Percentiles rank a stretch among this genome's conserved stretches.
These are phyloP conservation scores for Phaeotremella fagi DNA, from an alignment of 768 basidiomycete species.

Conservation along the genomic window DNA sequence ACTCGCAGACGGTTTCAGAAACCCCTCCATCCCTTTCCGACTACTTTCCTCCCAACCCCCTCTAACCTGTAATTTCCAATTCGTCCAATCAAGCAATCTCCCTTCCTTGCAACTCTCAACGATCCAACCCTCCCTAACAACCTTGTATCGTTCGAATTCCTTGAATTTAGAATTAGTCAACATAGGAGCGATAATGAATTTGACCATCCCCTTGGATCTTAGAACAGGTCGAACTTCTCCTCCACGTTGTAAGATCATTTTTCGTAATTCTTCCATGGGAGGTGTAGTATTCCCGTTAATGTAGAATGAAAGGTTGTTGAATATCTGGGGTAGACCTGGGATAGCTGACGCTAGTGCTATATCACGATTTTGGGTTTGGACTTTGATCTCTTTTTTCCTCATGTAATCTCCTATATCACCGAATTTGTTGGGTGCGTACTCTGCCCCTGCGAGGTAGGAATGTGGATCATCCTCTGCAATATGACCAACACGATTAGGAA, in stretches of 20 bases:
- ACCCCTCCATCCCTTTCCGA: constrained; percentile 39
- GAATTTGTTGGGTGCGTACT: constrained; percentile 73
- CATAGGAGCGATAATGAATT: constrained; percentile 72
- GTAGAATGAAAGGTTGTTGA: constrained; percentile 72
- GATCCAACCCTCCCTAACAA: constrained; percentile 84
- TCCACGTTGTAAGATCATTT: constrained; percentile 74
- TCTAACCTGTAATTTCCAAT: constrained; percentile 53
- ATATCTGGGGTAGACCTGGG: constrained; percentile 54
- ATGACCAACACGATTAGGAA: constrained; percentile 27
- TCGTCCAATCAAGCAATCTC: constrained; percentile 69
- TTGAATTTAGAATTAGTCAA: constrained; percentile 83
- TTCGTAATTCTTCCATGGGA: constrained; percentile 74
- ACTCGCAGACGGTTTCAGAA: constrained; percentile 16
- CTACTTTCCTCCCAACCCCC: constrained; percentile 40
- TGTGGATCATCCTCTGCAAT: constrained; percentile 22
- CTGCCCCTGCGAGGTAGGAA: constrained; percentile 36
- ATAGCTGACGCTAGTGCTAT: constrained; percentile 38
- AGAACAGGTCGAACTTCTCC: constrained; percentile 62
- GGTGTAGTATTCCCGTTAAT: constrained; percentile 90
- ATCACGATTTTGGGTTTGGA: constrained; percentile 52
- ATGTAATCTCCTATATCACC: constrained; percentile 85
- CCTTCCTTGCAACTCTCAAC: constrained; percentile 68
- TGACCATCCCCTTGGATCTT: constrained; percentile 37
- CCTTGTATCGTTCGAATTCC: constrained; percentile 85
- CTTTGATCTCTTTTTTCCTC: constrained; percentile 80